Percentiles rank a stretch among this genome's conserved stretches.
Conservation (phyloP, 352 stramenopile species). For the Blastocystis sp. region DNA sequence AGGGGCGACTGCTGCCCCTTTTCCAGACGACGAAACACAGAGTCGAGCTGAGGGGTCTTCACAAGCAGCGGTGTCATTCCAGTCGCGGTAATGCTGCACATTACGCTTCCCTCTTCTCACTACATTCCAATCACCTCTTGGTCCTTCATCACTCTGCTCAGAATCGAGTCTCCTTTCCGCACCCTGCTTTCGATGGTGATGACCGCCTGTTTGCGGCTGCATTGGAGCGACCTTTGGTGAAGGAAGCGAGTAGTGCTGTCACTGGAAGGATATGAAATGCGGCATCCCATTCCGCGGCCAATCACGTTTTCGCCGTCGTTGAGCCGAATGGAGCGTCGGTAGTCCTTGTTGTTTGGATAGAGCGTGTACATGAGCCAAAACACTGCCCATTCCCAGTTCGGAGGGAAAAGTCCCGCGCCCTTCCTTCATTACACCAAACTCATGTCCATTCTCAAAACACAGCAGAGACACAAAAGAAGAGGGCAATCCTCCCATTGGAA, state of each 20-base stretch:
- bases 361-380: slow-evolving; percentile 8
- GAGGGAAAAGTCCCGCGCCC: background rate
- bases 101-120: background rate
- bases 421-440: background rate
- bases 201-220: slow-evolving; percentile 27
- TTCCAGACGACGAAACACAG: background rate
- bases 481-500: too few relatives aligned
- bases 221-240: slow-evolving; percentile 16
- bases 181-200: slow-evolving; percentile 6
- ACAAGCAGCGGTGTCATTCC: slow-evolving; percentile 20
- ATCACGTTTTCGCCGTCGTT: slow-evolving; percentile 33
- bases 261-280: slow-evolving; percentile 34
- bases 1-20: background rate
- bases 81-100: background rate
- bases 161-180: background rate
- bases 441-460: too few relatives aligned
- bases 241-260: background rate
- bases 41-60: background rate
- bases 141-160: slow-evolving; percentile 28
- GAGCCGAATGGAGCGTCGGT: background rate
- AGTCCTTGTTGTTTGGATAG: background rate
- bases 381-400: background rate
- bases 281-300: background rate
- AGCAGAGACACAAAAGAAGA: too few relatives aligned
- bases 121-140: slow-evolving; percentile 47